Base-by-base conservation (phyloP, 2,329 filamentous ascomycete genomes). In the Mycosphaerelloides madeirae region DNA sequence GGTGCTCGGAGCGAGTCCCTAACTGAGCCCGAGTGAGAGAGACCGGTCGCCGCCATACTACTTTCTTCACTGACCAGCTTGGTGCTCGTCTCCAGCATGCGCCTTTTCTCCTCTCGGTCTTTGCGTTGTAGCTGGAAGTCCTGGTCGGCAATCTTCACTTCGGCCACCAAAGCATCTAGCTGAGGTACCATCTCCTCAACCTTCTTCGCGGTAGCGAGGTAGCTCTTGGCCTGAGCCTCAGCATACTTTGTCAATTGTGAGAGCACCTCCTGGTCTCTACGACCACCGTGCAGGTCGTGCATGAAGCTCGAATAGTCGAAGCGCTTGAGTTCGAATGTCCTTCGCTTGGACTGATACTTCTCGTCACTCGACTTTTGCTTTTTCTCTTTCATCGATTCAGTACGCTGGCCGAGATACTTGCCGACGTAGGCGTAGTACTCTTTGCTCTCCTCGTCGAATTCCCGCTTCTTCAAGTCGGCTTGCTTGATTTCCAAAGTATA, bases 241-340 rank as follows among this genome's bases (percentile, higher is more conserved):
- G 94, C 94, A 64, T 90, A 98, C 63, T 85, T 91, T 1, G 93
- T 98, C 25, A 98, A 75, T 62, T 96, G 87, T 1, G 91, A 97
- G 22, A 98, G 69, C 3, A 98, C 87, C 65, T 98, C 93, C 62
- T 97, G 93, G 60, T 98, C 93, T 65, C 97, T 98, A 51, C 93
- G 84, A n/a, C 93, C 93, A 22, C 93, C 93, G 52, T 97, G 93
- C n/a, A 98, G 76, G 71, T 98, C 93, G 61, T 97, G 91, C 87
- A 98, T 95, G 63, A 97, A 98, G 12, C 88, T 95, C 3, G 91
- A 97, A 65, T 98, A 98, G 67, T 98, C 94, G 60, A 98, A 98
- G 8, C 94, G 84, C 71, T 95, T 96, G 45, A 98, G 77, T 71
- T 98, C 93, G 60, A 98, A 98, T 56, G 89, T 95, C 34, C 87